These are phyloP conservation scores for Ophiocordyceps camponoti-rufipedis DNA, from an alignment of 2,329 filamentous ascomycete species.

Conservation along the genomic window DNA sequence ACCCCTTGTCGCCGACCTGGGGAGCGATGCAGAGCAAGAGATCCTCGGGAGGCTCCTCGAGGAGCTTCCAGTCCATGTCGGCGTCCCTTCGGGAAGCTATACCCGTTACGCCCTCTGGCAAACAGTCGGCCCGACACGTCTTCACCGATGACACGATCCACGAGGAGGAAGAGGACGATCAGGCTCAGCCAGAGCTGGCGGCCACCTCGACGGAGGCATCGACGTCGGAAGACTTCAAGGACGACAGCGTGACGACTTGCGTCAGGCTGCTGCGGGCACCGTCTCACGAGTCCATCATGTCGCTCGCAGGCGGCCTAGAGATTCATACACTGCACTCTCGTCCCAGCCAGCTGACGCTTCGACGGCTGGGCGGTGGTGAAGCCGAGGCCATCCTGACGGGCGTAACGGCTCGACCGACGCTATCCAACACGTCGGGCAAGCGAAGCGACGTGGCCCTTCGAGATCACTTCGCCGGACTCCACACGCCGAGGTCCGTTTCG, in stretches of 20 bases:
- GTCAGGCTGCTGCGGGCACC: constrained; percentile 41
- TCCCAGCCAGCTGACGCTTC: constrained; percentile 53
- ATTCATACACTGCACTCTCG: constrained; percentile 66
- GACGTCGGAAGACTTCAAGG: constrained; percentile 13
- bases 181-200: constrained; percentile 8
- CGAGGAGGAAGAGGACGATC: constrained; percentile 17
- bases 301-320: constrained; percentile 71
- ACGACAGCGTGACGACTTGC: constrained; percentile 16
- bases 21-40: constrained; percentile 32
- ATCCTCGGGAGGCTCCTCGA: constrained; percentile 34
- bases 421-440: constrained; percentile 26
- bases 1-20: constrained; percentile 46
- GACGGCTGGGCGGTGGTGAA: constrained; percentile 25
- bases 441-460: constrained; percentile 37
- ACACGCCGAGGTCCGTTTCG: constrained; percentile 14
- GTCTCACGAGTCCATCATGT: constrained; percentile 82
- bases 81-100: constrained; percentile 14
- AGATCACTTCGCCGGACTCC: constrained; percentile 29
- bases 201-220: constrained; percentile 17
- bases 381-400: constrained; percentile 38
- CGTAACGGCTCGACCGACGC: constrained; percentile 40
- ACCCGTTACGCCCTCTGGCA: constrained; percentile 7
- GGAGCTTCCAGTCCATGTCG: constrained; percentile 24
- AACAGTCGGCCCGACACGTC: constrained; percentile 5
- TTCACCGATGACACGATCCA: constrained; percentile 14